phyloP scores from a whole-genome alignment of 1,139 yeast species.

The Protomyces lactucae-debilis region DNA sequence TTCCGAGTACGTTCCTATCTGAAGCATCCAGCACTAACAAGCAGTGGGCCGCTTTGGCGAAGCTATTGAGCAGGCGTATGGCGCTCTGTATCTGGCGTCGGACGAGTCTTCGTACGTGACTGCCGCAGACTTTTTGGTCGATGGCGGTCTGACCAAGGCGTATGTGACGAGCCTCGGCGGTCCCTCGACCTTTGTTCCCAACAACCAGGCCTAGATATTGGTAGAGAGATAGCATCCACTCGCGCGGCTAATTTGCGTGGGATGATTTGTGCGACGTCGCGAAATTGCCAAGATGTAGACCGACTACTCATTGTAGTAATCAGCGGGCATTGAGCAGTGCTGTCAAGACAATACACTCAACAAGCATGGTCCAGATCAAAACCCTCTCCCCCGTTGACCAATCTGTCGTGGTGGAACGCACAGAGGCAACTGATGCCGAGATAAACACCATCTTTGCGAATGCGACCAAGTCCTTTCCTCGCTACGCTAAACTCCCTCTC shows the following conservation, averaged over 20 bases:
- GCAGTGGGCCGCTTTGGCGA: constrained; percentile 43
- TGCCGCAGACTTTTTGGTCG: constrained; percentile 76
- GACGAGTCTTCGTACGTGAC: constrained; percentile 74
- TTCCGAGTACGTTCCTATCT: constrained; percentile 32
- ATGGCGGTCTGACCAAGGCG: constrained; percentile 56
- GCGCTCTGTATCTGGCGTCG: constrained; percentile 74
- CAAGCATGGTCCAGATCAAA: constrained; percentile 2
- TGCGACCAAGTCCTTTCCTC: constrained; percentile 37
- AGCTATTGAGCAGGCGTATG: constrained; percentile 76
- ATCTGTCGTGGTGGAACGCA: constrained; percentile 17
- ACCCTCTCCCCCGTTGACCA: constrained; percentile 27
- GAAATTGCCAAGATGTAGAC: no score
- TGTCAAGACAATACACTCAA: no score
- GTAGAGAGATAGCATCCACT: no score
- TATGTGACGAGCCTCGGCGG: constrained; percentile 19
- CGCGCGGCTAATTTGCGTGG: no score
- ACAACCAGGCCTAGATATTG: constrained; percentile 9
- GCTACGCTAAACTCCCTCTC: constrained; percentile 37
- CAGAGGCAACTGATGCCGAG: constrained; percentile 36
- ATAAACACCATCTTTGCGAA: constrained; percentile 35
- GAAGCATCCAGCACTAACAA: background rate
- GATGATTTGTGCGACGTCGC: no score
- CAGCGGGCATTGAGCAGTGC: no score
- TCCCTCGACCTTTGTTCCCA: constrained; percentile 12
- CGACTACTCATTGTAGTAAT: no score